Conservation (phyloP, 2,329 filamentous ascomycete species). For the Daldinia eschscholtzii region DNA sequence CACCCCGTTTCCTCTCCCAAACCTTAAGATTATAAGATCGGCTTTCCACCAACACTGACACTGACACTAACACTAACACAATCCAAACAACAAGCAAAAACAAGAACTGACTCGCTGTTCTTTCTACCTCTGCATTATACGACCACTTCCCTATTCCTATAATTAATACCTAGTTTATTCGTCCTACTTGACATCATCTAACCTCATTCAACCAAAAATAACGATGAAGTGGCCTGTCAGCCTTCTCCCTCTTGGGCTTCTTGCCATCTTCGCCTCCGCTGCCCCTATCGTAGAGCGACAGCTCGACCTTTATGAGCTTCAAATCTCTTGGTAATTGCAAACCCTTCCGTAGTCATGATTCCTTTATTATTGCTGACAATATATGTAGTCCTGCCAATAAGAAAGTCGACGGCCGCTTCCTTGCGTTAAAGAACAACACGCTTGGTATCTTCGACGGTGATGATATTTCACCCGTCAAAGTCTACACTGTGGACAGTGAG, state of each 20-base stretch:
- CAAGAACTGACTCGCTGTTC: constrained; percentile 2
- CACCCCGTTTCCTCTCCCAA: constrained; percentile 15
- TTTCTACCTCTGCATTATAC: constrained; percentile 2
- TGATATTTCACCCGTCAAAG: constrained; percentile 42
- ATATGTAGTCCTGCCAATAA: constrained; percentile 31
- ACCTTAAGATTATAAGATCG: constrained; percentile 4
- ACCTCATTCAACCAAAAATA: constrained; percentile 16
- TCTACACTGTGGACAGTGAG: constrained; percentile 51
- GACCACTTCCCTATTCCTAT: neutral
- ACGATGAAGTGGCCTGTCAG: constrained; percentile 48
- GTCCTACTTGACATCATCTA: neutral
- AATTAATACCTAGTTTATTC: neutral
- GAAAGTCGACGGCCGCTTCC: constrained; percentile 52
- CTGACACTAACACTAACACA: neutral
- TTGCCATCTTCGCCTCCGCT: constrained; percentile 43
- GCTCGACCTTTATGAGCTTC: constrained; percentile 48
- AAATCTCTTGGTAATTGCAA: constrained; percentile 46
- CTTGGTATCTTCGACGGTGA: constrained; percentile 52
- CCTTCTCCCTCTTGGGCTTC: constrained; percentile 46
- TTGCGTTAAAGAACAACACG: constrained; percentile 49
- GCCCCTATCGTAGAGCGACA: constrained; percentile 44
- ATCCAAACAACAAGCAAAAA: neutral
- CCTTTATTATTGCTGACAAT: constrained; percentile 23
- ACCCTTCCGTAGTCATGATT: neutral
- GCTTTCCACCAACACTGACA: constrained; percentile 1